Base-by-base conservation (phyloP, 1,139 yeast genomes). In the Blastobotrys serpentis region DNA sequence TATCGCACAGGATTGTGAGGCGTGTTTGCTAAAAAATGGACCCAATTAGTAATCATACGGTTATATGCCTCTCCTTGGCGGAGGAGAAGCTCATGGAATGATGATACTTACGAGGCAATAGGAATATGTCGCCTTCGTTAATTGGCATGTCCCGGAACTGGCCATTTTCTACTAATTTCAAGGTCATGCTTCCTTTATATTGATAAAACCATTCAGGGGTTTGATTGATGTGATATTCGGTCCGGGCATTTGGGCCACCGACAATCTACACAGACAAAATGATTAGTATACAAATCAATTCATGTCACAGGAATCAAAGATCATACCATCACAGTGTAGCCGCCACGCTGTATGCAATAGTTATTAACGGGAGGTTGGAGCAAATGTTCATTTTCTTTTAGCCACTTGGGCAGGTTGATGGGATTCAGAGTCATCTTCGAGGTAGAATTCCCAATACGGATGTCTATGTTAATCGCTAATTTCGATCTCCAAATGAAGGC, bases 161-260 rank as follows among this genome's bases (percentile, higher is more conserved):
- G 0, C 89, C 94, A 8, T 80, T 83, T 58, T 89, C 96, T 1
- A 89, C 96, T 1, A 90, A 95, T 58, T 80, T 82, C 54, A 90
- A 74, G 25, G 86, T 78, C 95, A 90, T 89, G 29, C 75, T 72
- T 1, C 97, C 97, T 66, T 87, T 86, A 64, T 84, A 77, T 73
- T 85, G 94, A 66, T 85, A 83, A 66, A 90, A 90, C 78, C 89
- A 90, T 62, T 89, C 97, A 0, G 97, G 97, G 0, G 97, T 90
- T 60, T 87, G 95, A 62, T 90, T 90, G 47, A 90, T 79, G 63
- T 90, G 98, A 66, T 87, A 90, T 64, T 90, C 97, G 0, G 96
- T 88, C 52, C 97, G 75, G 61, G 84, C 95, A 65, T 90, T 90
- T 1, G 97, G 97, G 0, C 97, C 98, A 5, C 97, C 97, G 2